Conservation (phyloP, 2,329 filamentous ascomycete species). For the Talaromyces funiculosus region DNA sequence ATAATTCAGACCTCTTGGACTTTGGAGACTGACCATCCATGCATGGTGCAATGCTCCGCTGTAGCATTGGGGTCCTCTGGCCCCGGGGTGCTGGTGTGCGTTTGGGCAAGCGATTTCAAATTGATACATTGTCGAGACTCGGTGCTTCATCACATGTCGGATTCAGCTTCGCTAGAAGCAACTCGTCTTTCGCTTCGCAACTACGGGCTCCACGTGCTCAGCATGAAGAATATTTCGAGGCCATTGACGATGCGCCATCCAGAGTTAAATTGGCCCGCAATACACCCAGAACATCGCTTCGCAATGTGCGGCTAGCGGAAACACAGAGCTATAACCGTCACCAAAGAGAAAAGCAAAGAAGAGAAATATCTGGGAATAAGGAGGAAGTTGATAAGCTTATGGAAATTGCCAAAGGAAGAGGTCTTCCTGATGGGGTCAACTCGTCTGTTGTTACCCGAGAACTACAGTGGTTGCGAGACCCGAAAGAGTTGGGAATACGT, state of each 20-base stretch:
- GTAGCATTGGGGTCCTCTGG: slow-evolving; percentile 9
- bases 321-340: background rate
- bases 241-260: background rate
- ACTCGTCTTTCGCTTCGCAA: background rate
- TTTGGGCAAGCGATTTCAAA: background rate
- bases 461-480: slow-evolving; percentile 61
- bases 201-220: background rate
- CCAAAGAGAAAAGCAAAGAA: background rate
- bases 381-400: slow-evolving; percentile 15
- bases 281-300: background rate
- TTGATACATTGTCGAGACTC: background rate
- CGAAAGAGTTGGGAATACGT: slow-evolving; percentile 64
- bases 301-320: slow-evolving; percentile 4
- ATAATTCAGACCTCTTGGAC: background rate
- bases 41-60: slow-evolving; percentile 9
- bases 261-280: background rate
- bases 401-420: slow-evolving; percentile 15
- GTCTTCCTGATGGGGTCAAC: slow-evolving; percentile 12
- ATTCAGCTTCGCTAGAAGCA: background rate
- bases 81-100: background rate
- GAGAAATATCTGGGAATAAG: slow-evolving; percentile 1
- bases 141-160: background rate
- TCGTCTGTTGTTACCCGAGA: slow-evolving; percentile 47
- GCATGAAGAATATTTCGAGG: background rate
- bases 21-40: background rate